A percentile compares a stretch with the other conserved stretches of the same genome.
These are phyloP conservation scores for Amphicarpaea edgeworthii DNA, from an alignment of 306 rosid genomes.

Conservation along the genomic window DNA sequence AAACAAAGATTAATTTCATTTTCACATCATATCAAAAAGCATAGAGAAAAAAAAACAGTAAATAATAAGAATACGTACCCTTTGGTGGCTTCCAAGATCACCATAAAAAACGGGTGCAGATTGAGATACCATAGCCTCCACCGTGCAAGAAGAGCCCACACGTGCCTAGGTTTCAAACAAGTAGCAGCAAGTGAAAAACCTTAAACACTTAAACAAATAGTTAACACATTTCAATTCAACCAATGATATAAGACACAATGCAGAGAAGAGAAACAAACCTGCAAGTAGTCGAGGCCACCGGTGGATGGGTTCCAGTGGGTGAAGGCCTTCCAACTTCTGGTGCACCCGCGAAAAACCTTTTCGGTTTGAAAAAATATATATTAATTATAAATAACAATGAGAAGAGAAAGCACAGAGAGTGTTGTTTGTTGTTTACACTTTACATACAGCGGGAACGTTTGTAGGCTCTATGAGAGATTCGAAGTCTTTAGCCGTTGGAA, in stretches of 20 bases:
- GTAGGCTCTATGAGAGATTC: slow-evolving; percentile 45
- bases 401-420: slow-evolving; percentile 3
- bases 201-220: slow-evolving; percentile 10
- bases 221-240: not conserved
- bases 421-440: no score
- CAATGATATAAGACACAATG: slow-evolving; percentile 1
- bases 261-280: slow-evolving; percentile 52
- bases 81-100: slow-evolving; percentile 87
- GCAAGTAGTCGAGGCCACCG: slow-evolving; percentile 83
- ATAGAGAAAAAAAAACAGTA: not conserved
- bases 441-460: slow-evolving; percentile 57
- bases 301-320: slow-evolving; percentile 73
- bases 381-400: not conserved
- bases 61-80: slow-evolving; percentile 60
- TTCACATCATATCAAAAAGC: slow-evolving; percentile 1
- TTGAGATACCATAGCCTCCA: slow-evolving; percentile 89
- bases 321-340: slow-evolving; percentile 68
- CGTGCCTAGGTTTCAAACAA: slow-evolving; percentile 58
- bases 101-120: slow-evolving; percentile 87
- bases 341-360: slow-evolving; percentile 78
- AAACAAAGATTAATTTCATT: slow-evolving; percentile 15
- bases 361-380: not conserved
- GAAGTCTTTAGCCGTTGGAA: slow-evolving; percentile 56
- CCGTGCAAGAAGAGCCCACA: slow-evolving; percentile 69
- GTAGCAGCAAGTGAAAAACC: slow-evolving; percentile 9